These are phyloP conservation scores for Suhomyces prunicola DNA, from an alignment of 805 yeast species.

Conservation along the genomic window DNA sequence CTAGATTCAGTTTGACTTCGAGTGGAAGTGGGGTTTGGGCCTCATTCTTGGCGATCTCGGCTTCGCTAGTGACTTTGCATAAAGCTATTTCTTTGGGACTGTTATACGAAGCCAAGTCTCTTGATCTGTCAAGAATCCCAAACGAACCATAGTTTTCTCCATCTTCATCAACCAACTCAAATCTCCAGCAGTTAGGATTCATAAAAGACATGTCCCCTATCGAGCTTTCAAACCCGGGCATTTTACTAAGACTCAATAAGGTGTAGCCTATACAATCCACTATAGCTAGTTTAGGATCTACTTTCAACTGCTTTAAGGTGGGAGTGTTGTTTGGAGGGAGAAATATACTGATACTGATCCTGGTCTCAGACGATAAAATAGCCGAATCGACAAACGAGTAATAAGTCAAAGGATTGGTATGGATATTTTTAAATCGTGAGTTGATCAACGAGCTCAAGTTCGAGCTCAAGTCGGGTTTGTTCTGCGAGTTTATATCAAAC, in stretches of 20 bases:
- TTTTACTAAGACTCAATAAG: slow-evolving; percentile 26
- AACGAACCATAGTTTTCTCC: slow-evolving; percentile 91
- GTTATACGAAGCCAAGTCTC: slow-evolving; percentile 67
- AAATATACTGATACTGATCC: slow-evolving; percentile 24
- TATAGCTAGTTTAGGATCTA: slow-evolving; percentile 28
- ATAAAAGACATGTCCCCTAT: slow-evolving; percentile 12
- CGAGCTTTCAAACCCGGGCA: slow-evolving; percentile 18
- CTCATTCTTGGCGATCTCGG: slow-evolving; percentile 47
- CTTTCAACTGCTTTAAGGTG: slow-evolving; percentile 17
- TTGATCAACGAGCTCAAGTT: slow-evolving; percentile 45
- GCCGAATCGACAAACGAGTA: slow-evolving; percentile 37
- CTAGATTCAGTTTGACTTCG: slow-evolving; percentile 23
- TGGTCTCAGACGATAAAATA: slow-evolving; percentile 11
- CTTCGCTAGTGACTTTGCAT: slow-evolving; percentile 50
- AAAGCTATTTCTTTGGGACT: slow-evolving; percentile 77
- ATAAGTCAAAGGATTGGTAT: slow-evolving; percentile 43
- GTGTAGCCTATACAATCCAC: slow-evolving; percentile 42
- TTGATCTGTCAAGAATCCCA: slow-evolving; percentile 75
- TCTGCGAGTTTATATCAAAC: slow-evolving; percentile 4
- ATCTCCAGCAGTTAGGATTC: slow-evolving; percentile 69
- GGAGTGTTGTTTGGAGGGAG: slow-evolving; percentile 33
- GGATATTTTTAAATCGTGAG: slow-evolving; percentile 29
- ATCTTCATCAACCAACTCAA: slow-evolving; percentile 87
- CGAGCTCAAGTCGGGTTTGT: slow-evolving; percentile 16
- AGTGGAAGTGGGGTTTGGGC: slow-evolving; percentile 52